Base-by-base conservation (phyloP, 148 eudicot species). In the Fagopyrum homotropicum region DNA sequence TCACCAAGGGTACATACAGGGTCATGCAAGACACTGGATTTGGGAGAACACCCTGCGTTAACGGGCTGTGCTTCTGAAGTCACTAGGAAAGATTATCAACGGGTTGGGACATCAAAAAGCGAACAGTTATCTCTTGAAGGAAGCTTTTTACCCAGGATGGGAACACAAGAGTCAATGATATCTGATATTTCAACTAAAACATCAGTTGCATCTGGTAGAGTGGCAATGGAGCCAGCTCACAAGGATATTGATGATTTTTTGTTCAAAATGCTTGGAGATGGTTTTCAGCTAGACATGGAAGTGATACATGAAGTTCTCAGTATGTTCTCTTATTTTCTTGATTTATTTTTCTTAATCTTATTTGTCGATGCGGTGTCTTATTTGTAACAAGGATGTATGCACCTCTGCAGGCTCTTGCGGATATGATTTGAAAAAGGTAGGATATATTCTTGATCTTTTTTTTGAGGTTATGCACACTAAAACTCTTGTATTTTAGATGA, bases 231-330 rank as follows among this genome's bases (percentile, higher is more conserved):
- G 22, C 40, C 47, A 0, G 6, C 46, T 66, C 83, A 82, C 75
- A 74, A 45, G 30, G 91, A 87, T 77, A 29, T 83, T 7, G 91
- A 85, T 78, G 84, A 82, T 16, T 92, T 92, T 84, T 79, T 92
- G 73, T 87, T 83, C 52, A 61, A 79, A 72, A 88, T 92, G 94
- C 95, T 92, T 74, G 94, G 92, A 48, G 88, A 88, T 79, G 97
- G 94, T 47, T 92, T 88, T 79, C 85, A 87, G 70, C 84, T 88
- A 29, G 88, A 81, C 78, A 82, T 14, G 81, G 72, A 79, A 54
- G 77, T 78, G 73, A 90, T 90, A 74, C 87, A 77, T 70, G 92
- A 88, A 78, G 90, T 92, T 80, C 80, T 92, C 63, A 89, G 97
- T 90, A 83, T 83, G 82, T 77, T 79, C 1, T 66, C 71, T 66